phyloP scores from a whole-genome alignment of 148 eudicot genomes.

The Dysphania ambrosioides region DNA sequence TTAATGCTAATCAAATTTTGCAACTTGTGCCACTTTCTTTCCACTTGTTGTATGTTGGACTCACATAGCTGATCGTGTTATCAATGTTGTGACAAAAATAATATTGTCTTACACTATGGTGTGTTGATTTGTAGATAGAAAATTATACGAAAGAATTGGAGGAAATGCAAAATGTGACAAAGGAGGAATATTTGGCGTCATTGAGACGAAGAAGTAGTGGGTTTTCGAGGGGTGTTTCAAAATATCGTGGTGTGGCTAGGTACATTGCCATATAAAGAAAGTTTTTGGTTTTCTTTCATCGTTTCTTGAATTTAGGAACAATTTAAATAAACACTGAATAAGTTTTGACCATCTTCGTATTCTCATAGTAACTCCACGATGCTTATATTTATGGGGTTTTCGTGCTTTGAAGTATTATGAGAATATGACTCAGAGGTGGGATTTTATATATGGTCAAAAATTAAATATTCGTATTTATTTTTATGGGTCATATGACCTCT shows the following conservation, averaged over 20 bases:
- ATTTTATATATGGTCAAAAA: neutral
- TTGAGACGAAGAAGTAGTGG: conserved; percentile 79
- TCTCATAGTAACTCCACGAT: no score
- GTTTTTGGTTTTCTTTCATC: no score
- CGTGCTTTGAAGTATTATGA: neutral
- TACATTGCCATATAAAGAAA: conserved; percentile 22
- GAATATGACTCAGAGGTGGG: neutral
- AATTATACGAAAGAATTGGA: conserved; percentile 61
- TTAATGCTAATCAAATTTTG: conserved; percentile 20
- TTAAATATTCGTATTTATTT: neutral
- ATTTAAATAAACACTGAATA: no score
- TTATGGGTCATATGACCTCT: neutral
- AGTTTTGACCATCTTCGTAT: no score
- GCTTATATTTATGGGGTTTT: neutral
- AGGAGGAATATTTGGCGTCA: conserved; percentile 81
- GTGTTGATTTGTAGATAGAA: conserved; percentile 43
- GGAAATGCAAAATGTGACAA: conserved; percentile 68
- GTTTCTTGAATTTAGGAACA: neutral
- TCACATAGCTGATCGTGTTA: conserved; percentile 2
- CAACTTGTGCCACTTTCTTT: conserved; percentile 24
- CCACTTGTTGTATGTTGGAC: conserved; percentile 17
- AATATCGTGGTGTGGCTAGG: conserved; percentile 97
- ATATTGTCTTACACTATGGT: neutral
- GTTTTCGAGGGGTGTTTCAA: conserved; percentile 88
- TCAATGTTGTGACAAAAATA: neutral